These are phyloP conservation scores for Candida succiphila DNA, from an alignment of 805 yeast species.

Conservation along the genomic window DNA sequence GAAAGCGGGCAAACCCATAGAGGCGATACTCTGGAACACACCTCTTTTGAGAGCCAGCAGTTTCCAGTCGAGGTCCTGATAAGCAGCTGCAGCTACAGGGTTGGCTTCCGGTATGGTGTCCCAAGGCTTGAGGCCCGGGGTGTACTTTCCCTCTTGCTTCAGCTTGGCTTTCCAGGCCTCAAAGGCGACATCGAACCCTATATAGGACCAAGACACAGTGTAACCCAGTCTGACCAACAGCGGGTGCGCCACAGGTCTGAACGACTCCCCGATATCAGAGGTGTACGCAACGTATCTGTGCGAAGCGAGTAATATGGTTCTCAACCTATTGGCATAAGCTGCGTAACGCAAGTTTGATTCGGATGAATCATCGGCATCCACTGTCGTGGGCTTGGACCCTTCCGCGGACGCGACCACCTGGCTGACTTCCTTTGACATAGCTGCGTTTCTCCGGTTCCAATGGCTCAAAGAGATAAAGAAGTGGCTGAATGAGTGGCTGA, in stretches of 20 bases:
- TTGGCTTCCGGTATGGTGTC: constrained; percentile 33
- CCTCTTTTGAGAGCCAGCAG: constrained; percentile 59
- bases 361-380: not conserved
- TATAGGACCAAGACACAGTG: constrained; percentile 67
- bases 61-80: constrained; percentile 53
- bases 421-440: not conserved
- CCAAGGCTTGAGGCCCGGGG: constrained; percentile 63
- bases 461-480: constrained; percentile 2
- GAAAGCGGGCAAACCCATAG: constrained; percentile 82
- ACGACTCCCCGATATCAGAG: constrained; percentile 79
- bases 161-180: constrained; percentile 65
- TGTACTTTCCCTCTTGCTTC: constrained; percentile 55
- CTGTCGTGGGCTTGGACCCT: not conserved
- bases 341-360: constrained; percentile 50
- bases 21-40: constrained; percentile 72
- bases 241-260: constrained; percentile 75
- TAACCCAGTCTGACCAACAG: constrained; percentile 53
- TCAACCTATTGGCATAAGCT: constrained; percentile 67
- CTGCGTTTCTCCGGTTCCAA: not conserved
- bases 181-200: constrained; percentile 64
- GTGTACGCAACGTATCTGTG: constrained; percentile 82
- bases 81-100: constrained; percentile 25
- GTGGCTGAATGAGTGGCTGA: not conserved
- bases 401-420: constrained; percentile 1
- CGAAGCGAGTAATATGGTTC: constrained; percentile 63